phyloP scores from a whole-genome alignment of 768 basidiomycete genomes.

The Mycena olivaceomarginata region DNA sequence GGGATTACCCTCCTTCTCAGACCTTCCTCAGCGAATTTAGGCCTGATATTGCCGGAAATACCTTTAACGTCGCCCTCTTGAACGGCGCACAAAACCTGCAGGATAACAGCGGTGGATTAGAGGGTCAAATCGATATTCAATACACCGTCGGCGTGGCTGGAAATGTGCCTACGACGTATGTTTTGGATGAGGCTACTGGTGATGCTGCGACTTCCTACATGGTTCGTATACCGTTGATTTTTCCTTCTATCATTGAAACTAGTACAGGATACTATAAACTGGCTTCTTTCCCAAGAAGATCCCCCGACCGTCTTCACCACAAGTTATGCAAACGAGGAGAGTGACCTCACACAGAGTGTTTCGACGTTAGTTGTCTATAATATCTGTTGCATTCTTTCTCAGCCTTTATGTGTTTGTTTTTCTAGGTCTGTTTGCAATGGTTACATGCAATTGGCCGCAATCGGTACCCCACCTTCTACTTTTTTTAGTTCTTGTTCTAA shows the following conservation, averaged over 20 bases:
- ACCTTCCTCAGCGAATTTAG: conserved; percentile 28
- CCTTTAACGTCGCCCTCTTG: conserved; percentile 13
- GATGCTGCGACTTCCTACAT: conserved; percentile 26
- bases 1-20: background rate
- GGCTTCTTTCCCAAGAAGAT: conserved; percentile 25
- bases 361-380: conserved; percentile 13
- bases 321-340: conserved; percentile 18
- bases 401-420: background rate
- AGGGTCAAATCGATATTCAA: conserved; percentile 23
- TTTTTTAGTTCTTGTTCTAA: background rate
- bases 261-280: conserved; percentile 21
- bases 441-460: conserved; percentile 27
- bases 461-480: conserved; percentile 14
- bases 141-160: conserved; percentile 25
- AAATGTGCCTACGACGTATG: conserved; percentile 16
- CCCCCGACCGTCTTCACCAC: conserved; percentile 25
- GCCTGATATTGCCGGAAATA: conserved; percentile 18
- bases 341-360: conserved; percentile 13
- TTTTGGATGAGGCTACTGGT: background rate
- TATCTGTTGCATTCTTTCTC: conserved; percentile 3
- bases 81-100: conserved; percentile 21
- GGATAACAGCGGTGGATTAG: conserved; percentile 20
- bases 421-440: conserved; percentile 24
- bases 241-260: conserved; percentile 6
- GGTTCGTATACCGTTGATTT: conserved; percentile 17